phyloP scores from a whole-genome alignment of 148 eudicot species.

The Chenopodium suecicum region DNA sequence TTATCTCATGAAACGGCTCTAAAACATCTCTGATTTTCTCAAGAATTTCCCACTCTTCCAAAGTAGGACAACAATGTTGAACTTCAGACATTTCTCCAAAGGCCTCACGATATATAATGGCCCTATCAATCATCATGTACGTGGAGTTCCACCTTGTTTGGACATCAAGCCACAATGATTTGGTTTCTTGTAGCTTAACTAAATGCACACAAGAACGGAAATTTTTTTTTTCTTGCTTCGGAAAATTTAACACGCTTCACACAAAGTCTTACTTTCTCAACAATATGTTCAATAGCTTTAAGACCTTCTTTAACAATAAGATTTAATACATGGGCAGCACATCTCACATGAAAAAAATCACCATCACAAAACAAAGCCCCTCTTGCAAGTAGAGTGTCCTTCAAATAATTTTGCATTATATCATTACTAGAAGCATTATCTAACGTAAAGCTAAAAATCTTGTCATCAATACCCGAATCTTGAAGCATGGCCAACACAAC shows the following conservation, averaged over 20 bases:
- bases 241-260: conserved; percentile 22
- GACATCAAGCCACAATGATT: conserved; percentile 23
- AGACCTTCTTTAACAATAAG: conserved; percentile 25
- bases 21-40: conserved; percentile 6
- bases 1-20: neutral
- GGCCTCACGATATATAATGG: conserved; percentile 9
- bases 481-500: neutral
- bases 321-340: conserved; percentile 19
- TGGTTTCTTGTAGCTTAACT: neutral
- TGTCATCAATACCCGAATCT: conserved; percentile 14
- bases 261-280: conserved; percentile 20
- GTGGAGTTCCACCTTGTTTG: conserved; percentile 32
- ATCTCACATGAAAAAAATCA: neutral
- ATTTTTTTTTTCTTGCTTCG: conserved; percentile 10
- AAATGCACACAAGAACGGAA: conserved; percentile 10
- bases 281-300: neutral
- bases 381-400: neutral
- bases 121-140: conserved; percentile 20
- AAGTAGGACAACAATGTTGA: neutral
- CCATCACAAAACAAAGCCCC: conserved; percentile 18
- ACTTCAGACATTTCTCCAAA: neutral
- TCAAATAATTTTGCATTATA: conserved; percentile 13
- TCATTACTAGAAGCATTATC: conserved; percentile 12
- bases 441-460: conserved; percentile 29
- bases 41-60: neutral